Percentiles rank a stretch among this genome's conserved stretches.
These are phyloP conservation scores for Termitomyces sp. DNA, from an alignment of 768 basidiomycete species.

Conservation along the genomic window DNA sequence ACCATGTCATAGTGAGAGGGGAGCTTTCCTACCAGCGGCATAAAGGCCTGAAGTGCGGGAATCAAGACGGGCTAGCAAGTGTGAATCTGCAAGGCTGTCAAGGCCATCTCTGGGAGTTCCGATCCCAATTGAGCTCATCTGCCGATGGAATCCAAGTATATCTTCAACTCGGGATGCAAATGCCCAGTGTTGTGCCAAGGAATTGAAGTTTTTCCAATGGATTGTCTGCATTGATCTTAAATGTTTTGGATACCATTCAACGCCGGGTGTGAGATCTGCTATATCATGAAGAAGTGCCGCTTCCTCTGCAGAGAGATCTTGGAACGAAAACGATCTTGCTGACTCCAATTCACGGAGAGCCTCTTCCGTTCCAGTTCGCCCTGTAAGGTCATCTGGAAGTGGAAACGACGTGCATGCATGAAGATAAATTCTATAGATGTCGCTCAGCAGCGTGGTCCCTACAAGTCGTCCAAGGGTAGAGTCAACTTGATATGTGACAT, in stretches of 20 bases:
- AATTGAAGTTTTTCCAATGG: conserved; percentile 26
- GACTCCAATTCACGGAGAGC: conserved; percentile 37
- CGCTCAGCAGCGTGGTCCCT: conserved; percentile 26
- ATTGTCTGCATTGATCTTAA: conserved; percentile 38
- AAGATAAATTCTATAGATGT: conserved; percentile 37
- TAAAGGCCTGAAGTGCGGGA: conserved; percentile 4
- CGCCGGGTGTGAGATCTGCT: conserved; percentile 27
- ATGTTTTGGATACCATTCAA: conserved; percentile 36
- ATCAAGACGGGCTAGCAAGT: not conserved
- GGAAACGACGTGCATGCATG: conserved; percentile 43
- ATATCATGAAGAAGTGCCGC: conserved; percentile 30
- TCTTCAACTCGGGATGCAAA: conserved; percentile 21
- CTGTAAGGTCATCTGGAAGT: conserved; percentile 40
- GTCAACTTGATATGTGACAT: conserved; percentile 31
- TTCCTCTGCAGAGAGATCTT: conserved; percentile 28
- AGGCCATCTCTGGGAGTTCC: not conserved
- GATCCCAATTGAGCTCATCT: conserved; percentile 13
- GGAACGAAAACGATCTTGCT: conserved; percentile 37
- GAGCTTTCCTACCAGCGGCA: not conserved
- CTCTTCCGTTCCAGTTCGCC: conserved; percentile 40
- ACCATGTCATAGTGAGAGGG: not conserved
- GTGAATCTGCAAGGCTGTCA: not conserved
- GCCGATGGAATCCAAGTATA: conserved; percentile 26
- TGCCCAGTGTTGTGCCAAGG: conserved; percentile 28
- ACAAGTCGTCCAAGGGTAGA: conserved; percentile 27